These are phyloP conservation scores for Myriosclerotinia curreyana DNA, from an alignment of 2,329 filamentous ascomycete genomes.

Conservation along the genomic window DNA sequence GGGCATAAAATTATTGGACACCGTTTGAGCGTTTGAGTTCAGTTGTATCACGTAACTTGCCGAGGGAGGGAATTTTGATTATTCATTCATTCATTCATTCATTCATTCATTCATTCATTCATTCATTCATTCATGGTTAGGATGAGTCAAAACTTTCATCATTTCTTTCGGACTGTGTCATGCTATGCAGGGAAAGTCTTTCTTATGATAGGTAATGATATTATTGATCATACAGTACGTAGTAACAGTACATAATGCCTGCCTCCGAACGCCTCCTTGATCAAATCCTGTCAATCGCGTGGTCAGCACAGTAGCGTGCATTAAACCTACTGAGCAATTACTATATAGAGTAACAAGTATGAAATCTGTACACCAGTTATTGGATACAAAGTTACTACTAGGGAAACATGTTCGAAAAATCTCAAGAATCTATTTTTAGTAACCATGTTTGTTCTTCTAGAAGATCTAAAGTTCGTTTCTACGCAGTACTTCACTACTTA, in stretches of 20 bases:
- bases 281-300: constrained; percentile 14
- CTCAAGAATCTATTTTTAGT: constrained; percentile 11
- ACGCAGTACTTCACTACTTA: no score
- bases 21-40: no score
- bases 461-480: constrained; percentile 7
- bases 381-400: constrained; percentile 2
- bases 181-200: constrained; percentile 2
- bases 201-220: no score
- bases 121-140: neutral
- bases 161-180: neutral
- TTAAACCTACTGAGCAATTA: neutral
- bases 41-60: no score
- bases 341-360: neutral
- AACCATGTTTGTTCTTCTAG: constrained; percentile 3
- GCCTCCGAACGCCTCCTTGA: neutral
- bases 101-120: no score
- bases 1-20: no score
- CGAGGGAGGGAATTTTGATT: constrained; percentile 4
- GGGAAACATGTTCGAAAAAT: neutral
- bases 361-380: neutral
- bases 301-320: neutral
- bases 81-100: neutral
- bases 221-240: neutral
- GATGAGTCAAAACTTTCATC: neutral
- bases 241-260: neutral